These are phyloP conservation scores for Populus alba DNA, from an alignment of 345 rosid species.

Conservation along the genomic window DNA sequence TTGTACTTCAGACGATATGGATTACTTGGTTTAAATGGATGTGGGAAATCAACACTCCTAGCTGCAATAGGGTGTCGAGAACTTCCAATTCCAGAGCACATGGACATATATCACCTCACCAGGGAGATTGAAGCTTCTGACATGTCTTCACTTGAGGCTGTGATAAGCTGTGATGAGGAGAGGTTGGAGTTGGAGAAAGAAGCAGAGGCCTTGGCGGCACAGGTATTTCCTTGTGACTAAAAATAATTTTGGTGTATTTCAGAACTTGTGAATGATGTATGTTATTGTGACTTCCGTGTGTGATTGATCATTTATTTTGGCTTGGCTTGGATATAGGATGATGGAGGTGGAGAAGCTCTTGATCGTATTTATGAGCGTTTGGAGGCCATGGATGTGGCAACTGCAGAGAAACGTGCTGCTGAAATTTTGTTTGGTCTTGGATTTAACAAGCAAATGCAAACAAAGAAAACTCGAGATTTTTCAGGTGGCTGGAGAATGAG, in stretches of 20 bases:
- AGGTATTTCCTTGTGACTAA: conserved; percentile 38
- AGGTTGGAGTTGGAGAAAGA: conserved; percentile 87
- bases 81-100: conserved; percentile 91
- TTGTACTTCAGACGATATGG: conserved; percentile 71
- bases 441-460: conserved; percentile 86
- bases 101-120: conserved; percentile 88
- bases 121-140: conserved; percentile 96
- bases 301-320: not conserved
- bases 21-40: conserved; percentile 92
- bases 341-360: conserved; percentile 95
- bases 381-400: conserved; percentile 87
- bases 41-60: conserved; percentile 94
- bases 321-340: conserved; percentile 49
- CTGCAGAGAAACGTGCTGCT: conserved; percentile 99
- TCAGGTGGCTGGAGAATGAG: conserved; percentile 99
- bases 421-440: conserved; percentile 97
- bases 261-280: not conserved
- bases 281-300: not conserved
- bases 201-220: conserved; percentile 63
- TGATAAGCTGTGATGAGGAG: conserved; percentile 91
- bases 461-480: conserved; percentile 83
- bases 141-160: conserved; percentile 89
- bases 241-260: not conserved
- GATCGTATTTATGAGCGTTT: conserved; percentile 85
- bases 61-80: conserved; percentile 85